Conservation (phyloP, 2,329 filamentous ascomycete species). For the Aspergillus eucalypticola region DNA sequence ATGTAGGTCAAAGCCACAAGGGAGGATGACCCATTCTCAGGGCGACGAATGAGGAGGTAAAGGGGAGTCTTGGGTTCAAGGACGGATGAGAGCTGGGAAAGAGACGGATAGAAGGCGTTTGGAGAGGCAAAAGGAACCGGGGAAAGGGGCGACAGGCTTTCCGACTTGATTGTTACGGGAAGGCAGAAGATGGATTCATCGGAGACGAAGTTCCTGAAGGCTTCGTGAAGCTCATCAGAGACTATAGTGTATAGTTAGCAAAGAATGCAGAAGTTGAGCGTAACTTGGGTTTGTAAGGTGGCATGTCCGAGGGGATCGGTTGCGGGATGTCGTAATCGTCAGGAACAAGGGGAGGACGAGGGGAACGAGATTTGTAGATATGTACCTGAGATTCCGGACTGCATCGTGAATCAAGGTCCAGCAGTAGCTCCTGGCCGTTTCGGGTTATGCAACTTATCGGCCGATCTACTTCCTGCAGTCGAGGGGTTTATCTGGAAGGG, state of each 20-base stretch:
- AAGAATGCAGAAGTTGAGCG: slow-evolving; percentile 4
- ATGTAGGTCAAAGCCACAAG: slow-evolving; percentile 63
- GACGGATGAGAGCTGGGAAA: slow-evolving; percentile 51
- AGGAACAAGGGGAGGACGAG: neutral
- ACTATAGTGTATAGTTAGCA: slow-evolving; percentile 29
- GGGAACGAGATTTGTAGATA: slow-evolving; percentile 6
- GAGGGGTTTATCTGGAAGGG: neutral
- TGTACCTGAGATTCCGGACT: slow-evolving; percentile 52
- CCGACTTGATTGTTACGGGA: slow-evolving; percentile 48
- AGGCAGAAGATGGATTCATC: slow-evolving; percentile 47
- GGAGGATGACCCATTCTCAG: slow-evolving; percentile 28
- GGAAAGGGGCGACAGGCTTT: slow-evolving; percentile 44
- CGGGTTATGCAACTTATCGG: slow-evolving; percentile 12
- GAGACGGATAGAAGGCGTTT: slow-evolving; percentile 53
- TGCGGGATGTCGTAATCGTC: neutral
- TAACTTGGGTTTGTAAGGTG: neutral
- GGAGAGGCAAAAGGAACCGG: slow-evolving; percentile 42
- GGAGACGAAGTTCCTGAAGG: slow-evolving; percentile 47
- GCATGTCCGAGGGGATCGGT: slow-evolving; percentile 2
- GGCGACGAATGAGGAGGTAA: slow-evolving; percentile 62
- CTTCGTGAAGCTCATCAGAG: slow-evolving; percentile 49
- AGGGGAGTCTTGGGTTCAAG: slow-evolving; percentile 58
- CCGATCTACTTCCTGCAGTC: neutral
- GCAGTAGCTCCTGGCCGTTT: slow-evolving; percentile 11
- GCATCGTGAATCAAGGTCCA: slow-evolving; percentile 38